Percentiles rank a stretch among this genome's conserved stretches.
These are phyloP conservation scores for Aspergillus wentii DNA, from an alignment of 495 filamentous ascomycete species.

Conservation along the genomic window DNA sequence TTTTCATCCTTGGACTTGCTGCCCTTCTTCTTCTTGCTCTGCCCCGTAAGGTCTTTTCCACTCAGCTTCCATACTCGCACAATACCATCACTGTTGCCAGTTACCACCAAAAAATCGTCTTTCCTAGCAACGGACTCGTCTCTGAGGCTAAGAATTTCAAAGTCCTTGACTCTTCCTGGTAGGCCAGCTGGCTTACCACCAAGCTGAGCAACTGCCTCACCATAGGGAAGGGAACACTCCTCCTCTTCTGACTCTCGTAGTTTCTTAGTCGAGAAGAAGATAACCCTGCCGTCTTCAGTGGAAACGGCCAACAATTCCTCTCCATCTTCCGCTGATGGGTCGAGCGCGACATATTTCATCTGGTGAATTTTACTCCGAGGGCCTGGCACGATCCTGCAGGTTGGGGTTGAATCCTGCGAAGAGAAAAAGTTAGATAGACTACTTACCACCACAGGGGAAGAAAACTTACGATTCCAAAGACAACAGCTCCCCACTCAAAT, in stretches of 20 bases:
- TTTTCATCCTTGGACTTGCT: conserved; percentile 34
- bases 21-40: conserved; percentile 15
- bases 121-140: conserved; percentile 28
- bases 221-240: conserved; percentile 36
- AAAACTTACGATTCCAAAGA: conserved; percentile 72
- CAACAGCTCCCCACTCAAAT: conserved; percentile 79
- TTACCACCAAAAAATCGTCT: conserved; percentile 55
- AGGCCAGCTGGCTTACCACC: conserved; percentile 68
- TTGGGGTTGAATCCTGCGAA: conserved; percentile 67
- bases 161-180: conserved; percentile 80
- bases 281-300: conserved; percentile 86
- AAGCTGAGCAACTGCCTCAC: conserved; percentile 66
- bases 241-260: conserved; percentile 25
- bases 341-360: conserved; percentile 61
- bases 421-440: too few species aligned
- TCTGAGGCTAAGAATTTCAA: conserved; percentile 53
- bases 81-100: conserved; percentile 77
- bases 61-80: conserved; percentile 69
- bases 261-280: conserved; percentile 72
- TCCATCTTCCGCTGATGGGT: conserved; percentile 32
- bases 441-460: too few species aligned
- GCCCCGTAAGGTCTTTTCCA: conserved; percentile 21
- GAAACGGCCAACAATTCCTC: conserved; percentile 64
- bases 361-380: conserved; percentile 77
- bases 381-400: conserved; percentile 61